A percentile compares a stretch with the other conserved stretches of the same genome.
Conservation (phyloP, 2,329 filamentous ascomycete species). For the Fusarium compactum region DNA sequence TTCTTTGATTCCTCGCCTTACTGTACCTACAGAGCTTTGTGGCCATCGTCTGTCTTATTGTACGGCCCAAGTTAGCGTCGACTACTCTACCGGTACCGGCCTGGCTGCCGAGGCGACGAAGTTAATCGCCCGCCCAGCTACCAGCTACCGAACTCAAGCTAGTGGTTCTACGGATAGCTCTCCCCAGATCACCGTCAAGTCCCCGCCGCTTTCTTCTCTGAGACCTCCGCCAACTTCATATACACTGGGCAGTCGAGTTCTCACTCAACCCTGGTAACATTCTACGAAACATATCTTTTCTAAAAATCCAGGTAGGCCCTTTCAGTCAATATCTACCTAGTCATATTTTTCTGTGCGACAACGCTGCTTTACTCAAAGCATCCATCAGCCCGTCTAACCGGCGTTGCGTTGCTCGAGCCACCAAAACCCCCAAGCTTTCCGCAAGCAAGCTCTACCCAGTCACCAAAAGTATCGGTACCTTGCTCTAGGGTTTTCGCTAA, state of each 20-base stretch:
- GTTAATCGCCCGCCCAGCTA: slow-evolving; percentile 26
- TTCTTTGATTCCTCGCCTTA: neutral
- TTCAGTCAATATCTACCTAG: neutral
- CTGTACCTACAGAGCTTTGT: slow-evolving; percentile 19
- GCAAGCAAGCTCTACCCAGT: slow-evolving; percentile 30
- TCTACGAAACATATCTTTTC: neutral
- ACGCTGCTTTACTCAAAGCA: slow-evolving; percentile 8
- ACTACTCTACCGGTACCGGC: slow-evolving; percentile 24
- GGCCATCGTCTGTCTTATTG: slow-evolving; percentile 22
- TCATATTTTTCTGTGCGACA: neutral
- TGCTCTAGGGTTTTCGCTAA: slow-evolving; percentile 43
- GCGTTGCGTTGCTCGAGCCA: slow-evolving; percentile 29
- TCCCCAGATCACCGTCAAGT: slow-evolving; percentile 42
- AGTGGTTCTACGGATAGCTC: slow-evolving; percentile 45
- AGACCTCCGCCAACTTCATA: slow-evolving; percentile 20
- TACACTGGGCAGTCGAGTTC: neutral
- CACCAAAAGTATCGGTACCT: slow-evolving; percentile 41
- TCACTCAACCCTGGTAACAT: neutral
- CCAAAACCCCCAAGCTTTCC: slow-evolving; percentile 32
- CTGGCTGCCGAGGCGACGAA: slow-evolving; percentile 39
- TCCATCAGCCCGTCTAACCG: neutral
- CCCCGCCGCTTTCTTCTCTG: slow-evolving; percentile 27
- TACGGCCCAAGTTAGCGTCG: slow-evolving; percentile 38
- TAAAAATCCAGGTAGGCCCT: slow-evolving; percentile 20
- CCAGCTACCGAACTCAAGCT: slow-evolving; percentile 36